Evolutionary conservation across 805 yeast species (phyloP), one percentile per base, ranked within the genome.

Genomic region (Candida koratica): DNA sequence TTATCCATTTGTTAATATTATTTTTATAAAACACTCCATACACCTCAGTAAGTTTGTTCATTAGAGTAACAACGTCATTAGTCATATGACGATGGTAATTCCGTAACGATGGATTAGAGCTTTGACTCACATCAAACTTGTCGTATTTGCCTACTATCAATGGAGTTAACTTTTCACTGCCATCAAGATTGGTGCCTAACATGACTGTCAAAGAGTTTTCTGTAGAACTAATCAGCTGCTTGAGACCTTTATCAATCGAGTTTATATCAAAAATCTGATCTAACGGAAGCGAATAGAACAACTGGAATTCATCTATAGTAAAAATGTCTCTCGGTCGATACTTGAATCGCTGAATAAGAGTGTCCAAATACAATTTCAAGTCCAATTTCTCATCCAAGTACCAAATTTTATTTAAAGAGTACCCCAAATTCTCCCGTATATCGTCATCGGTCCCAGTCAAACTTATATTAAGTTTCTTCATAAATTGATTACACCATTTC

Each of bases 141-240:
- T 77, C 81, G 42, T 73, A 71, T 32, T 74, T 71, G 0, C 84
- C 84, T 5, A 79, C 77, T 5, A 79, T 69, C 24, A 79, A 48
- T 0, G 85, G 85, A 22, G 75, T 69, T 18, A 77, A 51, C 48
- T 77, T 78, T 41, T 79, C 84, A 4, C 77, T 64, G 1, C 84
- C 85, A 49, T 76, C 81, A 10, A 76, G 60, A 47, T 79, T 79
- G 23, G 75, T 67, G 18, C 84, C 81, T 4, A 79, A 56, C 80
- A 79, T 73, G 7, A 79, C 72, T 0, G 83, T 76, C 6, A 66
- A 45, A 6, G 64, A 56, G 28, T 55, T 71, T 62, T 58, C 77
- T 41, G 69, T 55, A 5, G 64, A 56, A 17, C 56, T 49, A 25
- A 51, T 49, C 5, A 62, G 51, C 34, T 64, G 71, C 31, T 60